A percentile compares a stretch with the other conserved stretches of the same genome.
Evolutionary conservation across 1,284 basidiomycete genomes (phyloP).

Genomic region (Leccinum laetum): DNA sequence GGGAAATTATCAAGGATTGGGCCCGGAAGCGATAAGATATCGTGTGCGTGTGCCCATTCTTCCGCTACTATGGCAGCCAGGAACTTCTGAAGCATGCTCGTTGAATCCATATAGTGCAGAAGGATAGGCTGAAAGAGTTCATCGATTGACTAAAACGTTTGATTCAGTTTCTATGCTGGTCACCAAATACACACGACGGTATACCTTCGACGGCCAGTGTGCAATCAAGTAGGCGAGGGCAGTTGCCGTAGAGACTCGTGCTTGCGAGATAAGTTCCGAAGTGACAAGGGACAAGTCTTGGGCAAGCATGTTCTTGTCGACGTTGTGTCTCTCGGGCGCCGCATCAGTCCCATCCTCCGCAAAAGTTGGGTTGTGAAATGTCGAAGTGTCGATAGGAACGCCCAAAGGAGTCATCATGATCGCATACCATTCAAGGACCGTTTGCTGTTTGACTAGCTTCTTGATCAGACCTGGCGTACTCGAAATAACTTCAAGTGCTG

Average conservation of each 20-base stretch:
- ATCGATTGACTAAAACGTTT: slow-evolving; percentile 43
- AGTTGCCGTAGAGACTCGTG: slow-evolving; percentile 79
- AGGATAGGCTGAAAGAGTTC: slow-evolving; percentile 72
- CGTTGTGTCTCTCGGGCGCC: slow-evolving; percentile 77
- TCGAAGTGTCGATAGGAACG: slow-evolving; percentile 68
- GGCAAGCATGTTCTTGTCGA: slow-evolving; percentile 94
- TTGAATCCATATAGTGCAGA: slow-evolving; percentile 79
- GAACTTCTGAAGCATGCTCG: slow-evolving; percentile 91
- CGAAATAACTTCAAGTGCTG: slow-evolving; percentile 61
- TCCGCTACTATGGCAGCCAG: slow-evolving; percentile 84
- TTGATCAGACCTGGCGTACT: slow-evolving; percentile 49
- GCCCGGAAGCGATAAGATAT: slow-evolving; percentile 30
- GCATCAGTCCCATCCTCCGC: slow-evolving; percentile 43
- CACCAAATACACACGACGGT: slow-evolving; percentile 15
- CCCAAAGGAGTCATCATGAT: slow-evolving; percentile 94
- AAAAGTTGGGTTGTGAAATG: slow-evolving; percentile 70
- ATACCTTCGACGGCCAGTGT: slow-evolving; percentile 64
- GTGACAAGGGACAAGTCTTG: slow-evolving; percentile 90
- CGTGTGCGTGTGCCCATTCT: slow-evolving; percentile 85
- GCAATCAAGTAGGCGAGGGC: slow-evolving; percentile 78
- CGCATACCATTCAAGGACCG: slow-evolving; percentile 80
- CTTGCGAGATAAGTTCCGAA: slow-evolving; percentile 79
- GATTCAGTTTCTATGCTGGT: slow-evolving; percentile 1
- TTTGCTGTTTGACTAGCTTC: slow-evolving; percentile 50
- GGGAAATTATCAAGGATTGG: slow-evolving; percentile 55